Evolutionary conservation across 495 filamentous ascomycete species (phyloP).

Genomic region (Talaromyces borbonicus): DNA sequence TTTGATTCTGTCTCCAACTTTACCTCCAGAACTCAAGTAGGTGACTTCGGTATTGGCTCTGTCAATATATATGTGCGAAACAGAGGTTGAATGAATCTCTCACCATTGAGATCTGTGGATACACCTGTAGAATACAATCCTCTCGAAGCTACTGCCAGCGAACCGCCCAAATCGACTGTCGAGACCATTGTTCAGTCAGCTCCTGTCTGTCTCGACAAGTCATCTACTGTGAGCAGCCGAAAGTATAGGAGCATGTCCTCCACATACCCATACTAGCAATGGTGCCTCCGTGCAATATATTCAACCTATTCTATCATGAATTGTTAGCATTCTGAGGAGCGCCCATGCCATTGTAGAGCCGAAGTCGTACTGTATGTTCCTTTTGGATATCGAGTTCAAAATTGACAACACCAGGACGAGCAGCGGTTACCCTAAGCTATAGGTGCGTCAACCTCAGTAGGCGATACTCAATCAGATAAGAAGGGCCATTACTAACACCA

Average conservation of each 20-base stretch:
- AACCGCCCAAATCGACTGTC: conserved; percentile 82
- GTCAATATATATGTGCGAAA: background rate
- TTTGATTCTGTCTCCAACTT: conserved; percentile 63
- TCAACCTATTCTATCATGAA: conserved; percentile 63
- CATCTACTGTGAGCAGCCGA: no score
- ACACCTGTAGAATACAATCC: conserved; percentile 86
- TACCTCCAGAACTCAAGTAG: conserved; percentile 76
- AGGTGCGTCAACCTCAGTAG: no score
- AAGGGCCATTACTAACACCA: conserved; percentile 19
- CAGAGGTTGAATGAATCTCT: background rate
- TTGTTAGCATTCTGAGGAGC: background rate
- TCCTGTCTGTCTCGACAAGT: background rate
- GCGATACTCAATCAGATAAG: background rate
- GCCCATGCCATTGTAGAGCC: background rate
- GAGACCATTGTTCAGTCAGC: background rate
- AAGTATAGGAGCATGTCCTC: background rate
- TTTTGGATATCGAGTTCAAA: conserved; percentile 82
- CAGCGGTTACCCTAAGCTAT: conserved; percentile 69
- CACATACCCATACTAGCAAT: conserved; percentile 77
- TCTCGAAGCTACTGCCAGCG: conserved; percentile 82
- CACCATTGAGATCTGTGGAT: conserved; percentile 84
- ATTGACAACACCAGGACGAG: conserved; percentile 66
- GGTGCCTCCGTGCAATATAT: conserved; percentile 87
- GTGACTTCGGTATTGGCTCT: conserved; percentile 57
- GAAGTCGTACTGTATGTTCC: conserved; percentile 66